Percentiles rank a stretch among this genome's conserved stretches.
Evolutionary conservation across 148 eudicot genomes (phyloP).

Genomic region (Simmondsia chinensis): DNA sequence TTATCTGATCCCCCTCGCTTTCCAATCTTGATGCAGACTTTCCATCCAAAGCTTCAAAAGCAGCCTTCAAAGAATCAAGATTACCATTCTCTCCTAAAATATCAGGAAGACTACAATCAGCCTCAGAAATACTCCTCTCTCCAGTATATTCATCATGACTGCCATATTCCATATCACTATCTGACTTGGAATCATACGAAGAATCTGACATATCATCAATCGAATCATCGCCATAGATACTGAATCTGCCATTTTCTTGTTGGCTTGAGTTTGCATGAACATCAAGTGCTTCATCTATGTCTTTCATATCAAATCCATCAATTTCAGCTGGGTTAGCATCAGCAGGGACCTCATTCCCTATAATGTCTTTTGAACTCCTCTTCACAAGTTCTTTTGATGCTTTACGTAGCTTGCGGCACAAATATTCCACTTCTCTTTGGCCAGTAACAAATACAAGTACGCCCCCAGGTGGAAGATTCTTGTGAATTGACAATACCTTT

Average conservation of each 20-base stretch:
- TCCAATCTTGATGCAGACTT: conserved; percentile 20
- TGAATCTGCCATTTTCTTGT: conserved; percentile 43
- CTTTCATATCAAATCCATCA: conserved; percentile 49
- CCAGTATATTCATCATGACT: conserved; percentile 26
- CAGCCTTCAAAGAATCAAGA: conserved; percentile 50
- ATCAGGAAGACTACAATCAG: conserved; percentile 19
- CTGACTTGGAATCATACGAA: conserved; percentile 36
- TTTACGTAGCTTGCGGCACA: conserved; percentile 64
- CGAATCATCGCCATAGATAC: conserved; percentile 41
- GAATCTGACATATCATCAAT: conserved; percentile 35
- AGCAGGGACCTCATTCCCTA: conserved; percentile 14
- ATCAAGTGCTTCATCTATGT: conserved; percentile 77
- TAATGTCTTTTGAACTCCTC: conserved; percentile 11
- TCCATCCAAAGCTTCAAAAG: conserved; percentile 67
- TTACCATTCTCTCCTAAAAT: conserved; percentile 21
- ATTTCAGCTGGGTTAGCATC: conserved; percentile 11
- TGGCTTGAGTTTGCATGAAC: conserved; percentile 21
- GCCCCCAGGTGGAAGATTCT: conserved; percentile 85
- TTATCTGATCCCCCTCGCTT: conserved; percentile 11
- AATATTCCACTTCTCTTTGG: conserved; percentile 76
- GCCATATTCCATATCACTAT: conserved; percentile 48
- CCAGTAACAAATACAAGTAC: conserved; percentile 93
- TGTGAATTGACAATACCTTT: conserved; percentile 82
- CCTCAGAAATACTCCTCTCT: conserved; percentile 10
- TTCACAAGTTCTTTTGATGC: conserved; percentile 49